Evolutionary conservation across 2,329 filamentous ascomycete species (phyloP).

Genomic region (Colletotrichum sp.): DNA sequence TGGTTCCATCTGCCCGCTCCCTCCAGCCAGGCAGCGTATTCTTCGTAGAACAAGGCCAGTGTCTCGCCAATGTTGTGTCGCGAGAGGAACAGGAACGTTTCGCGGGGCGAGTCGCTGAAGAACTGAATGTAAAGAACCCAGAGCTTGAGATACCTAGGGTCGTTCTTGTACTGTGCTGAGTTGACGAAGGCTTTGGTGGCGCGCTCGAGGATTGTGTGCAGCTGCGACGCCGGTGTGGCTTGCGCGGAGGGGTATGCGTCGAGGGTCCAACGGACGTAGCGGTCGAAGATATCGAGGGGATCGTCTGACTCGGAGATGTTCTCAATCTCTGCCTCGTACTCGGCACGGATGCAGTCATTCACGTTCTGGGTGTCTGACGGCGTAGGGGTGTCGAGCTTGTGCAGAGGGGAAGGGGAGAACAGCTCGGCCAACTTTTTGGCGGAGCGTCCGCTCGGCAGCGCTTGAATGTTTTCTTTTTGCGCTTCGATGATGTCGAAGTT

Average conservation of each 20-base stretch:
- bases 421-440: conserved; percentile 86
- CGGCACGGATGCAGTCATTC: conserved; percentile 79
- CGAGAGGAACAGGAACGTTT: conserved; percentile 90
- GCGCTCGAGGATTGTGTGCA: conserved; percentile 87
- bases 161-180: conserved; percentile 91
- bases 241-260: conserved; percentile 95
- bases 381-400: conserved; percentile 65
- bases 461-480: conserved; percentile 98
- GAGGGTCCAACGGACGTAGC: conserved; percentile 96
- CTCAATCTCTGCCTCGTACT: conserved; percentile 85
- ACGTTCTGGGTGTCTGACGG: conserved; percentile 76
- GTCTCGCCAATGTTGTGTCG: conserved; percentile 86
- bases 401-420: conserved; percentile 71
- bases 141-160: conserved; percentile 88
- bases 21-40: conserved; percentile 94
- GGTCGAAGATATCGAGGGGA: conserved; percentile 92
- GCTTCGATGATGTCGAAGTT: conserved; percentile 93
- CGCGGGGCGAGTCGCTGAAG: conserved; percentile 91
- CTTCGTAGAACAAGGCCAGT: conserved; percentile 93
- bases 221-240: conserved; percentile 88
- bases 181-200: conserved; percentile 89
- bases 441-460: conserved; percentile 84
- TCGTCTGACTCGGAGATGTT: conserved; percentile 88
- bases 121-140: conserved; percentile 95
- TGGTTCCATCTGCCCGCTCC: conserved; percentile 82